Conservation (phyloP, 164 flowering plant genomes). For the Nymphaea thermarum region DNA sequence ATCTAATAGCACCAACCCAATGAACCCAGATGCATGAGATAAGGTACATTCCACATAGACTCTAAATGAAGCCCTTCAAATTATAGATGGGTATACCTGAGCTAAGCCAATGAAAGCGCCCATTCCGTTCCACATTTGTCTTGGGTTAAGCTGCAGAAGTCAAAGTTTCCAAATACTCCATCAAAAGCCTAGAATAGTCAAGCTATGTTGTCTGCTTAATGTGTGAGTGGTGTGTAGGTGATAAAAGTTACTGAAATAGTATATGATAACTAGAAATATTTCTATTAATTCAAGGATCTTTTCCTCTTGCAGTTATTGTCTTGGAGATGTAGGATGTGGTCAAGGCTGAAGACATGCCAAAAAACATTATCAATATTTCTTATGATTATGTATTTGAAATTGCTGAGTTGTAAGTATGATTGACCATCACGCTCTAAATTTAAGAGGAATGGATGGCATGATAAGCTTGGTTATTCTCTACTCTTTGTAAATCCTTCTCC, state of each 20-base stretch:
- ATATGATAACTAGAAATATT: neutral
- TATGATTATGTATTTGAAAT: neutral
- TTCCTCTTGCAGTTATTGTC: slow-evolving; percentile 2
- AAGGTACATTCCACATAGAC: no score
- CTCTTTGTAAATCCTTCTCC: no score
- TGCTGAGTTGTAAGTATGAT: neutral
- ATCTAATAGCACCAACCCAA: no score
- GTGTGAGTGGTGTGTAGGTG: neutral
- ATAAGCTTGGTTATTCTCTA: no score
- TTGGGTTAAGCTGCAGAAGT: neutral
- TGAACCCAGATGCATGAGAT: no score
- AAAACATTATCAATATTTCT: neutral
- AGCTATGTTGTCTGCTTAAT: neutral
- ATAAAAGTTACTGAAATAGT: neutral
- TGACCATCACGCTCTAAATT: neutral
- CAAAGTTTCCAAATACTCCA: neutral
- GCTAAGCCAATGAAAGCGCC: no score
- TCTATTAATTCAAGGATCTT: neutral
- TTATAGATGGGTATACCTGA: no score
- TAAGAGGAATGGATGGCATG: neutral
- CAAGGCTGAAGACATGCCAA: neutral
- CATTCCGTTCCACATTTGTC: no score
- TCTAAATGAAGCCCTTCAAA: no score
- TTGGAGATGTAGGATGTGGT: slow-evolving; percentile 1
- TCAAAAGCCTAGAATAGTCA: neutral